These are phyloP conservation scores for Hydnomerulius pinastri DNA, from an alignment of 768 basidiomycete genomes.

Conservation along the genomic window DNA sequence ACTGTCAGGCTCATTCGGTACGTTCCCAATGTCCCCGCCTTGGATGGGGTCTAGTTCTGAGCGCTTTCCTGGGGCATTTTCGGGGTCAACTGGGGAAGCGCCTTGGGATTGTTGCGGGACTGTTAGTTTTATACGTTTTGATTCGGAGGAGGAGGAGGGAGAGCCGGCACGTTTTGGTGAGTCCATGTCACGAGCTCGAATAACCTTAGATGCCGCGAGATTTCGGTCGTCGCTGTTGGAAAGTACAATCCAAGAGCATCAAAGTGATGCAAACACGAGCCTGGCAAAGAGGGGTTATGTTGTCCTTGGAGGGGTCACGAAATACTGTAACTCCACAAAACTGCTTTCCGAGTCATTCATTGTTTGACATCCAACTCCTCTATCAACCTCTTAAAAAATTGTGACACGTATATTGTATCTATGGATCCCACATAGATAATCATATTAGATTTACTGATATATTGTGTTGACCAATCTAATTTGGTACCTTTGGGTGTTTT, in stretches of 20 bases:
- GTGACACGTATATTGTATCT: too few relatives aligned
- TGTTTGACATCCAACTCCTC: too few relatives aligned
- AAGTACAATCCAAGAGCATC: neutral
- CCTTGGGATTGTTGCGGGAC: slow-evolving; percentile 59
- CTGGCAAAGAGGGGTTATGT: too few relatives aligned
- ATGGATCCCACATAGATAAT: too few relatives aligned
- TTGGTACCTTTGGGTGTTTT: too few relatives aligned
- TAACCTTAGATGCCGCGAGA: slow-evolving; percentile 19
- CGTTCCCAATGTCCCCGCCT: slow-evolving; percentile 77
- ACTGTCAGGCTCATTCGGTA: slow-evolving; percentile 43
- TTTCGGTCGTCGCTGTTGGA: neutral
- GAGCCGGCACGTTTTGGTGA: slow-evolving; percentile 68
- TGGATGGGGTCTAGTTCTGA: slow-evolving; percentile 85
- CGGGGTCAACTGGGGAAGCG: slow-evolving; percentile 75
- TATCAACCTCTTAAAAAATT: too few relatives aligned
- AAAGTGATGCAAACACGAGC: too few relatives aligned
- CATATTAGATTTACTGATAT: too few relatives aligned
- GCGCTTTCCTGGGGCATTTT: slow-evolving; percentile 81
- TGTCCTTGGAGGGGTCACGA: neutral
- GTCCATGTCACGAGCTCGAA: slow-evolving; percentile 46
- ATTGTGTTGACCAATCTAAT: too few relatives aligned
- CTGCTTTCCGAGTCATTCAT: too few relatives aligned
- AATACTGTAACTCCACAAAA: too few relatives aligned
- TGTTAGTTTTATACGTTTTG: slow-evolving; percentile 60
- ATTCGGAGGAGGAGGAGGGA: slow-evolving; percentile 52